Conservation (phyloP, 768 basidiomycete species). For the Naganishia vaughanmartiniae region DNA sequence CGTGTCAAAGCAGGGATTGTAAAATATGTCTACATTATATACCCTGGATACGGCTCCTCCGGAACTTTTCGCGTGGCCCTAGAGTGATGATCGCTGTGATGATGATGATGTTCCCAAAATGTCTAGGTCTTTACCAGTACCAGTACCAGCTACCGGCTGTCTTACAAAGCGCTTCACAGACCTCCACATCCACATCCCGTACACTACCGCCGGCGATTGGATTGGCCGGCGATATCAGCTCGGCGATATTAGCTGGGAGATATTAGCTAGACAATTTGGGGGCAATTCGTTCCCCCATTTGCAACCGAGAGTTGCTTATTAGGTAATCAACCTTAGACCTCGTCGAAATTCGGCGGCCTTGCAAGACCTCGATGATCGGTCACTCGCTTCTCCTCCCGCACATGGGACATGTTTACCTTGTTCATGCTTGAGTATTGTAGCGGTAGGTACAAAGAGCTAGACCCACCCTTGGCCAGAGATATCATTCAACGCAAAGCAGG, state of each 20-base stretch:
- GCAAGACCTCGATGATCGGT: too few species aligned
- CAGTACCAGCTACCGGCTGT: background rate
- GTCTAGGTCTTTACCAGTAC: too few species aligned
- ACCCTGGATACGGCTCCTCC: background rate
- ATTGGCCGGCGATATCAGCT: too few species aligned
- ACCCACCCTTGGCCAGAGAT: too few species aligned
- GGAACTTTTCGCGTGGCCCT: constrained; percentile 2
- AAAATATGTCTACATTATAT: background rate
- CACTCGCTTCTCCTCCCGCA: background rate
- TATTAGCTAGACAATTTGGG: too few species aligned
- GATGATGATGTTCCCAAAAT: too few species aligned
- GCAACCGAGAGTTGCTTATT: too few species aligned
- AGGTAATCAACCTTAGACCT: background rate
- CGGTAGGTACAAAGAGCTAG: too few species aligned
- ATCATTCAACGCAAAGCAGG: too few species aligned
- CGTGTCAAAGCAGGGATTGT: too few species aligned
- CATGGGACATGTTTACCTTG: constrained; percentile 13
- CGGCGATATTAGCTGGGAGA: too few species aligned
- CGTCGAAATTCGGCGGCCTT: constrained; percentile 1
- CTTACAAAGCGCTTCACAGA: background rate
- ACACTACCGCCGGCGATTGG: background rate
- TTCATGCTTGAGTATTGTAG: background rate
- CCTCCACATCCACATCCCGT: background rate
- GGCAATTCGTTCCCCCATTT: too few species aligned
- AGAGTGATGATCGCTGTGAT: background rate